Evolutionary conservation across 2,329 filamentous ascomycete genomes (phyloP).

Genomic region (Aspergillus floridensis): DNA sequence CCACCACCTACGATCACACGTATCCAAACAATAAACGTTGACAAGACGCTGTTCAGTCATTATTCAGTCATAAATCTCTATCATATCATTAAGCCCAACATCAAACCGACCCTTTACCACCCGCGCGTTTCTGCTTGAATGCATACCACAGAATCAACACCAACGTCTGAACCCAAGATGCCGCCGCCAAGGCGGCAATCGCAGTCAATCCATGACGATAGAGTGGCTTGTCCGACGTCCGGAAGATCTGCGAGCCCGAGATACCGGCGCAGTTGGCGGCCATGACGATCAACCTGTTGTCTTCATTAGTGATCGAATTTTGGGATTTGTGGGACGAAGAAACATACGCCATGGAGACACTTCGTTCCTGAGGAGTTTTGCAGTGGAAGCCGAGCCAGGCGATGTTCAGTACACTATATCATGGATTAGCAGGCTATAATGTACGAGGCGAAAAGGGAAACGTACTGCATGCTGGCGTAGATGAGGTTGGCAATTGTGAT

Average conservation of each 20-base stretch:
- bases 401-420: constrained; percentile 50
- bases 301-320: not conserved
- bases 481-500: constrained; percentile 29
- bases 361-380: constrained; percentile 57
- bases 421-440: not conserved
- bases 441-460: not conserved
- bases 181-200: constrained; percentile 24
- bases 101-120: not conserved
- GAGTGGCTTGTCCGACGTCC: constrained; percentile 25
- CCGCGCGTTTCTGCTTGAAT: not conserved
- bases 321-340: not conserved
- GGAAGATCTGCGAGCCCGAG: constrained; percentile 61
- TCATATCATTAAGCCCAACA: not conserved
- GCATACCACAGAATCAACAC: constrained; percentile 21
- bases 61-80: not conserved
- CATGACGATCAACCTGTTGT: constrained; percentile 51
- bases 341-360: constrained; percentile 58
- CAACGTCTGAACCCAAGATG: constrained; percentile 22
- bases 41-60: too few relatives aligned
- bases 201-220: constrained; percentile 29
- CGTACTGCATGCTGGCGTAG: constrained; percentile 39
- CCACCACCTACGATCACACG: too few relatives aligned
- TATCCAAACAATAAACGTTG: too few relatives aligned
- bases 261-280: constrained; percentile 62
- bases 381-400: constrained; percentile 59